Base-by-base conservation (phyloP, 2,329 filamentous ascomycete genomes). In the Sporothrix pallida region DNA sequence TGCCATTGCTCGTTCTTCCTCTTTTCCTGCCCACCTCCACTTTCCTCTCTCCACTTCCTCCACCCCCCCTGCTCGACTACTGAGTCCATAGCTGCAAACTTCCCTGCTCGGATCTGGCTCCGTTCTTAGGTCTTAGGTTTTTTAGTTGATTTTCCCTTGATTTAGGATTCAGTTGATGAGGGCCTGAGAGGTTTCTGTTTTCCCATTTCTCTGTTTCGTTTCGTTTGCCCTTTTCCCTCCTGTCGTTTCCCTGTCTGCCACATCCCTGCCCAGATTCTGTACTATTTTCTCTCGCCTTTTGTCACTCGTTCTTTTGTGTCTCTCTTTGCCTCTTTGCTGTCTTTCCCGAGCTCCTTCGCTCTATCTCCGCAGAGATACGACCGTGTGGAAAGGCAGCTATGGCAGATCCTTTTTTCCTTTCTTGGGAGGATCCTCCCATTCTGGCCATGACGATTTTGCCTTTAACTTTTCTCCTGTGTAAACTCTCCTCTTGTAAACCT, bases 21-120 rank as follows among this genome's bases (percentile, higher is more conserved):
- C 23, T 69, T 54, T 20, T 10, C 6, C 26, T 7, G 26, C 37
- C 26, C 65, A 54, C 26, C 65, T 37, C 46, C 46, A 37, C 58
- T 26, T 60, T 60, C 56, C 58, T 20, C 37, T 63, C 60, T 44
- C 37, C 60, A 52, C 65, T 52, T 50, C 20, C 20, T 52, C 65
- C 48, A 26, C 63, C 44, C 44, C 37, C 23, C 65, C 20, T 54
- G 44, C 15, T 52, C 23, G 23, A 26, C 23, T 26, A 63, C 23
- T 12, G 37, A 23, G 46, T 17, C 20, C 65, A 44, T 13, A 31
- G 20, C 15, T 52, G 42, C 46, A 26, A 54, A n/a, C 46, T 42
- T 69, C 46, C 65, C 48, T 69, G 65, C 15, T 69, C 65, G 48
- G 65, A 69, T 69, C 65, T 52, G 17, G 26, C 65, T 37, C 65